phyloP scores from a whole-genome alignment of 2,329 filamentous ascomycete genomes.

The Pseudodiploospora longispora region DNA sequence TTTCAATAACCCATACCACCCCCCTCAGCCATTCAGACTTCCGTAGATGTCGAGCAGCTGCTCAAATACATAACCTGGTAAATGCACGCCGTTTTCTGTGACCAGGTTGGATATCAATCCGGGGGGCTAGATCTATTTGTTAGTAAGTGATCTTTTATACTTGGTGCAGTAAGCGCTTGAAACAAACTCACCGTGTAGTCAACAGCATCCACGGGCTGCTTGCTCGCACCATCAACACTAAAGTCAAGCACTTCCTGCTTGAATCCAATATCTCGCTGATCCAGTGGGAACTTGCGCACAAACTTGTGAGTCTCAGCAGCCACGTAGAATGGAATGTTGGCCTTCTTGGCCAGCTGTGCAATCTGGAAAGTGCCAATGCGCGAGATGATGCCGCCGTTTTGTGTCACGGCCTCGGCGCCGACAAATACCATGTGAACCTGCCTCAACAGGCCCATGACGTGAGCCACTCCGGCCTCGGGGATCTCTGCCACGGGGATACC shows the following conservation, averaged over 20 bases:
- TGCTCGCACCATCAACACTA: conserved; percentile 40
- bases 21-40: conserved; percentile 28
- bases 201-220: conserved; percentile 48
- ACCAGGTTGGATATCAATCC: conserved; percentile 64
- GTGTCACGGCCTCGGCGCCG: conserved; percentile 78
- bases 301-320: conserved; percentile 97
- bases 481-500: conserved; percentile 70
- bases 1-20: too few species aligned
- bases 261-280: conserved; percentile 72
- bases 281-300: conserved; percentile 74
- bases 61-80: conserved; percentile 62
- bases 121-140: conserved; percentile 43
- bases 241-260: conserved; percentile 73
- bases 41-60: conserved; percentile 58
- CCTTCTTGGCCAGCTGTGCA: conserved; percentile 63
- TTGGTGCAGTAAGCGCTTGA: neutral
- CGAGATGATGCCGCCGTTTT: conserved; percentile 89
- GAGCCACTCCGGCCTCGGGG: conserved; percentile 59
- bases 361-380: conserved; percentile 82
- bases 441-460: conserved; percentile 53
- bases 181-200: conserved; percentile 59
- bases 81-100: conserved; percentile 65
- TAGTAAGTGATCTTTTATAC: conserved; percentile 11
- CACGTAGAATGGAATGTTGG: conserved; percentile 75
- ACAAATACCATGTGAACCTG: conserved; percentile 60